Evolutionary conservation across 176 grass and related monocot genomes (phyloP), one percentile per base, ranked within the genome.

Genomic region (Chrysopogon serrulatus): DNA sequence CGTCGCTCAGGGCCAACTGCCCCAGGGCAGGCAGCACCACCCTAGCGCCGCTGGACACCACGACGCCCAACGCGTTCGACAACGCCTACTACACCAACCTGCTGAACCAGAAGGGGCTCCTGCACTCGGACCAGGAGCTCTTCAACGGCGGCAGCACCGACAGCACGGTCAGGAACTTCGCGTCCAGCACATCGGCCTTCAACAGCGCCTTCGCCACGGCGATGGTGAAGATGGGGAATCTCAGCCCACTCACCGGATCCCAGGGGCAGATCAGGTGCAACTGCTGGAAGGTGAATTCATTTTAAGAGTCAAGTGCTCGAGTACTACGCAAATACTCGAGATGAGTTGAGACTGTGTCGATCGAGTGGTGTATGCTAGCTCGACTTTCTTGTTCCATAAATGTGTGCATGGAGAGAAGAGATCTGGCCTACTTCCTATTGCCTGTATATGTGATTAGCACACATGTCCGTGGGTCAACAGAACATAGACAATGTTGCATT

Each of bases 41-140:
- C 71, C 84, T 92, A 2, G 88, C 88, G 59, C 88, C 86, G 78
- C 88, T 96, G 8, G 93, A 96, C 86, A 63, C 80, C 6, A 2
- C 6, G 39, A 87, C 86, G 26, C 44, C 89, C 30, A 61, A 3
- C 73, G 0, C 1, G 0, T 94, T 94, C 40, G 92, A 91, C 82
- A 95, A 84, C 62, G 27, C 80, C 30, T 95, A 92, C 82, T 95
- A 83, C 85, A 85, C 3, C 68, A 86, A 95, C 63, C 90, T 95
- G 16, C 34, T 90, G 69, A 63, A 73, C 3, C 65, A 68, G 51
- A 86, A 44, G 76, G 93, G 79, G 6, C 78, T 95, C 5, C 90
- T 95, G 66, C 90, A 88, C 77, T 90, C 92, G 1, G 90, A 92
- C 81, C 92, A 94, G 82, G 48, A 51, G 77, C 82, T 92, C 3